Base-by-base conservation (phyloP, 2,329 filamentous ascomycete species). In the Niveomyces coronatus region DNA sequence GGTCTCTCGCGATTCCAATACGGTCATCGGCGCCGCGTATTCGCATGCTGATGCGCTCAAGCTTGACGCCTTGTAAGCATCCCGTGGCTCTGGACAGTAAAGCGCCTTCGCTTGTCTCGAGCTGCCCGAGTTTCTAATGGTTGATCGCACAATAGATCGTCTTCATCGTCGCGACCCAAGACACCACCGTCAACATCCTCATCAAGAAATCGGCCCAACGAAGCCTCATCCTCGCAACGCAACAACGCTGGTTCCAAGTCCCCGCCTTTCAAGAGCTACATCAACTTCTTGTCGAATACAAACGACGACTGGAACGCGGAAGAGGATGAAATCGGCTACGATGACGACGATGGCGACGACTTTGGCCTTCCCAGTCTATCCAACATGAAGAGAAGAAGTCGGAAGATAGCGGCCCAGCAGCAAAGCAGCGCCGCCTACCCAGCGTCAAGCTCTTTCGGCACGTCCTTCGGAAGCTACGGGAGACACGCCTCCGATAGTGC, bases 11-110 rank as follows among this genome's bases (percentile, higher is more conserved):
- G 79, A 83, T 49, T 64, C 78, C 35, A 76, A 69, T 52, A 74
- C 89, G 44, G 84, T 98, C 24, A 83, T 96, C 43, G 91, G 91
- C 49, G 91, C 91, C 40, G 82, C 88, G 31, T 98, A 98, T 58
- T 96, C 91, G 11, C 91, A 98, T 61, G 85, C 89, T 19, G 88
- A 96, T 63, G 85, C 94, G 55, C 71, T 95, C 51, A 94, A 89
- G 61, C 82, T 89, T 53, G 85, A 86, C 53, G 76, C 79, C 19
- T 52, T 89, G 85, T 91, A 72, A n/a, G n/a, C n/a, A n/a, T n/a
- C n/a, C n/a, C 48, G 73, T 60, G 22, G 15, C n/a, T 29, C 26
- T 17, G 23, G 8, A 8, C 16, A 23, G 14, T 33, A 13, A 16
- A 15, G 16, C 14, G 22, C 19, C 5, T n/a, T 11, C 27, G 14